phyloP scores from a whole-genome alignment of 495 filamentous ascomycete genomes.

The Pseudoneurospora amorphoporcata region DNA sequence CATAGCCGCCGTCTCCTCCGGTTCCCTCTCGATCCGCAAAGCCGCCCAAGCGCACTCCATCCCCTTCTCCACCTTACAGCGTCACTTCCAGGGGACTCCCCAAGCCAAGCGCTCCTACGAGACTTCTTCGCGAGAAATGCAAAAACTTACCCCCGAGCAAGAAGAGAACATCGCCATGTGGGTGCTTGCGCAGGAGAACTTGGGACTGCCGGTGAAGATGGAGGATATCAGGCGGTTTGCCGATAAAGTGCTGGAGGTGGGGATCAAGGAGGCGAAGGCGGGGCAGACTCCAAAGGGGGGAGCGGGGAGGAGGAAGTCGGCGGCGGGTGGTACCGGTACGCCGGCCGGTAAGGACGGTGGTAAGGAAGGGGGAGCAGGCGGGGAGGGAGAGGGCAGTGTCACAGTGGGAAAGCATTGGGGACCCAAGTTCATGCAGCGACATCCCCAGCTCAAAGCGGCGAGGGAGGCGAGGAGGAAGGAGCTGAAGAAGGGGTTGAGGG shows the following conservation, averaged over 20 bases:
- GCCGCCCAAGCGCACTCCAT: neutral
- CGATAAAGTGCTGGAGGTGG: conserved; percentile 16
- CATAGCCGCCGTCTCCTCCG: neutral
- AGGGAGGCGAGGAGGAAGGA: neutral
- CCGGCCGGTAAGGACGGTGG: neutral
- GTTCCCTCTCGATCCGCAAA: neutral
- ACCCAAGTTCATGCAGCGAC: neutral
- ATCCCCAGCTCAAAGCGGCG: neutral
- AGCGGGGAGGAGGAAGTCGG: neutral
- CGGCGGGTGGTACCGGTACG: neutral
- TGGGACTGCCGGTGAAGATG: conserved; percentile 31
- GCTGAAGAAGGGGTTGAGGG: neutral
- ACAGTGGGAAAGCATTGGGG: neutral
- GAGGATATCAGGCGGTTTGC: conserved; percentile 27
- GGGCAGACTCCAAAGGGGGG: neutral
- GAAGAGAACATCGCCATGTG: neutral
- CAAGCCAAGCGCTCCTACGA: neutral
- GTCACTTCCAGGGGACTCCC: neutral
- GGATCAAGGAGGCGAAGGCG: neutral
- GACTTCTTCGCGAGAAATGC: neutral
- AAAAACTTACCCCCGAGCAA: neutral
- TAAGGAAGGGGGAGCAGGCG: neutral
- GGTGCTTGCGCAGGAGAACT: conserved; percentile 33
- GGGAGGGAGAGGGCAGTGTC: neutral
- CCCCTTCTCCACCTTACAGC: neutral